Evolutionary conservation across 331 rosid species (phyloP), one percentile per base, ranked within the genome.

Genomic region (Malus hybrid): DNA sequence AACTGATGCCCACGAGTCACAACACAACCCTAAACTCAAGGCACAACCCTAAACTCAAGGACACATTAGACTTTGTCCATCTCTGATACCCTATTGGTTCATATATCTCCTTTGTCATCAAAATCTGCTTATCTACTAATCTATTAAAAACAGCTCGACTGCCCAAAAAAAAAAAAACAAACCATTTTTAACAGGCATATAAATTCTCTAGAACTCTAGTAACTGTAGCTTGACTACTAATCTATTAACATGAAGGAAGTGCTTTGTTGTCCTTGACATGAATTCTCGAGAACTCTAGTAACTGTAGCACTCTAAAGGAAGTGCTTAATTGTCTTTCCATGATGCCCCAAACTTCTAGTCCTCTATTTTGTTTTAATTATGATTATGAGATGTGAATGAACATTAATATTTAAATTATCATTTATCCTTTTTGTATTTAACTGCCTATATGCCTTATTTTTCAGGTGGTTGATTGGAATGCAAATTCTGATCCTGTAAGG

Each of bases 381-480:
- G 24, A 8, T 24, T 54, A 12, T 27, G 22, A 7, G 14, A 44
- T n/a, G 67, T 54, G 39, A 2, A 16, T 63, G 10, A 18, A 15
- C 54, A 27, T 55, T 39, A 4, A 56, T 16, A 11, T 62, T 50
- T 1, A 44, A 24, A 16, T 69, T 6, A 57, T 18, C 33, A 39
- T n/a, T 33, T n/a, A 75, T 34, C 31, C 18, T 70, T 34, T 62
- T 46, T 56, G 62, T 33, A 11, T 75, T 34, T 70, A 65, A 57
- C 71, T 60, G 48, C 82, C 66, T 67, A 61, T 76, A 28, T 70
- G 34, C 71, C 56, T 77, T 84, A 11, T 44, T 69, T 70, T 48
- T 42, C 70, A 91, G 98, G 97, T 88, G 79, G 90, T 80, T 81
- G 97, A 86, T 86, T 90, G 91, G 90, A 88, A 85, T 87, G 85